phyloP scores from a whole-genome alignment of 805 yeast species.

The Candida parachauliodes region DNA sequence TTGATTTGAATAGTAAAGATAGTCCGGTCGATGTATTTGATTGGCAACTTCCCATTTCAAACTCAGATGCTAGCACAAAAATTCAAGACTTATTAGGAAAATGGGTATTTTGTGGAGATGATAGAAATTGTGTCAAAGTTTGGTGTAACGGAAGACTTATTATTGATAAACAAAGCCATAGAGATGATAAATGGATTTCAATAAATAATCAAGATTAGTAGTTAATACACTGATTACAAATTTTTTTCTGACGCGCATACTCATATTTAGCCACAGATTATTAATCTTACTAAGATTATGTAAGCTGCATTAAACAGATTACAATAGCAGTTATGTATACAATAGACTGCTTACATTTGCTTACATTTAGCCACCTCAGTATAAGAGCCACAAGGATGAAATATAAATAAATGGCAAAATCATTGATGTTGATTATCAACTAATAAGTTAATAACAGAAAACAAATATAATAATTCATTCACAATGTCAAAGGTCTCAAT shows the following conservation, averaged over 20 bases:
- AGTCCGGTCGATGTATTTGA: slow-evolving; percentile 73
- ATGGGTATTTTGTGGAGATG: slow-evolving; percentile 95
- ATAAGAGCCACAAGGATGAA: too few species aligned
- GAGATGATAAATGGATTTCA: slow-evolving; percentile 10
- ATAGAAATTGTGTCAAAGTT: slow-evolving; percentile 75
- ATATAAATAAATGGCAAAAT: too few species aligned
- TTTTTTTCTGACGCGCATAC: too few species aligned
- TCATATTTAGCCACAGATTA: background rate
- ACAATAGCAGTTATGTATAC: background rate
- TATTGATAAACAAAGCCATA: slow-evolving; percentile 30
- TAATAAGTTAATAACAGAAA: too few species aligned
- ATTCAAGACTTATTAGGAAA: slow-evolving; percentile 62
- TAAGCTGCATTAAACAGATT: background rate
- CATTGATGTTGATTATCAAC: too few species aligned
- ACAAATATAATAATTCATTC: too few species aligned
- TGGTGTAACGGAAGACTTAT: slow-evolving; percentile 80
- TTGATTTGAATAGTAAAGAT: slow-evolving; percentile 52
- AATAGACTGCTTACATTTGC: too few species aligned
- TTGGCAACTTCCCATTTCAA: slow-evolving; percentile 51
- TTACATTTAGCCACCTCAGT: too few species aligned
- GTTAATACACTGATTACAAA: too few species aligned
- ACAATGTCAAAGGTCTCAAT: slow-evolving; percentile 23
- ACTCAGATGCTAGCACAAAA: slow-evolving; percentile 11
- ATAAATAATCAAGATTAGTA: too few species aligned
- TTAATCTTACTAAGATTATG: background rate